These are phyloP conservation scores for Mytilinidion resinicola DNA, from an alignment of 495 filamentous ascomycete genomes.

Conservation along the genomic window DNA sequence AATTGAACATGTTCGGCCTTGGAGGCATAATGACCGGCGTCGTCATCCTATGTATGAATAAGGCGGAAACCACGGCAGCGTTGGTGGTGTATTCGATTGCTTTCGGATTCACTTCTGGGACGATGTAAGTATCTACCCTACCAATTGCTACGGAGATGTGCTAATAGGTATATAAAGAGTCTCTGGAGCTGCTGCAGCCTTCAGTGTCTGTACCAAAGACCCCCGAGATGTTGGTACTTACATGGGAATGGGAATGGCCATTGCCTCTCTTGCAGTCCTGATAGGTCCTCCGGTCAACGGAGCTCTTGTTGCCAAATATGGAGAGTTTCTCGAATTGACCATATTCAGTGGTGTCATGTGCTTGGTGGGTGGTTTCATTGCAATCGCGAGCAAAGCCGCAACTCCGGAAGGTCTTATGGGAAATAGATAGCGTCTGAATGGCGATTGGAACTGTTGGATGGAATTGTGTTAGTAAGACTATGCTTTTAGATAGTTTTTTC, in stretches of 20 bases:
- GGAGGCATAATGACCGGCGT: slow-evolving; percentile 34
- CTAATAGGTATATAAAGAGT: slow-evolving; percentile 17
- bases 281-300: slow-evolving; percentile 52
- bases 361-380: slow-evolving; percentile 17
- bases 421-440: slow-evolving; percentile 7
- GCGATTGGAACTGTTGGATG: neutral
- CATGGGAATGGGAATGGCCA: slow-evolving; percentile 48
- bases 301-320: slow-evolving; percentile 40
- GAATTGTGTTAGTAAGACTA: neutral
- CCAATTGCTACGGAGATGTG: too few species aligned
- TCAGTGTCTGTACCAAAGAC: slow-evolving; percentile 37
- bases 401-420: slow-evolving; percentile 34
- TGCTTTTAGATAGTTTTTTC: too few species aligned
- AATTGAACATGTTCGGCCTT: slow-evolving; percentile 42
- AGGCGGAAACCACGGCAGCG: slow-evolving; percentile 32
- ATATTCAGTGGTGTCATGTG: slow-evolving; percentile 46
- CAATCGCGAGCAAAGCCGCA: slow-evolving; percentile 29
- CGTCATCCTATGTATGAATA: slow-evolving; percentile 41
- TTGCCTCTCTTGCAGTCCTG: slow-evolving; percentile 40
- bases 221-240: slow-evolving; percentile 48
- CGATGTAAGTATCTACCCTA: slow-evolving; percentile 22
- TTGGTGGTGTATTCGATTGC: slow-evolving; percentile 38
- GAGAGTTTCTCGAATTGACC: slow-evolving; percentile 37
- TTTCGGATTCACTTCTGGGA: slow-evolving; percentile 40
- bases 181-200: slow-evolving; percentile 39